Base-by-base conservation (phyloP, 257 asterid species). In the Forsythia viridissima region DNA sequence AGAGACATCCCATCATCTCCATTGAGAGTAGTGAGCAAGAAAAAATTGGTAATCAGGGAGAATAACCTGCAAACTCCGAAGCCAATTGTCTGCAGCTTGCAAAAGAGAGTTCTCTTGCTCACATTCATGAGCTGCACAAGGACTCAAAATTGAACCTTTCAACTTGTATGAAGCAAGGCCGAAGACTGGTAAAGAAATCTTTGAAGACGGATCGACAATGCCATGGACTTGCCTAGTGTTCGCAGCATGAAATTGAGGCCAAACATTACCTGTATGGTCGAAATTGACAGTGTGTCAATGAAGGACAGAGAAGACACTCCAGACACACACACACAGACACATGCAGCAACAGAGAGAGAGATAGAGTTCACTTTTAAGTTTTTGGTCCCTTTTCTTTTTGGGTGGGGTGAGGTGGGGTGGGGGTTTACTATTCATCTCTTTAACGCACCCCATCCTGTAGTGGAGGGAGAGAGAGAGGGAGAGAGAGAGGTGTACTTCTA, bases 101-200 rank as follows among this genome's bases (percentile, higher is more conserved):
- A 85, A 38, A 42, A 94, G 91, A 44, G 84, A 67, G 63, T 84
- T 85, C 86, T 88, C 96, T 71, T 90, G 97, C 81, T 90, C 91
- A 5, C 82, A 61, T 85, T 94, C 98, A 18, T 82, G 86, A 72
- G 92, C 89, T 15, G 86, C 90, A 38, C 81, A 39, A 2, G 95
- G 96, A 77, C 85, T 86, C 81, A 93, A 65, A 43, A 87, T 82
- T 1, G 95, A 90, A 52, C 89, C 90, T 72, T 84, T 84, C 72
- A 89, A 88, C 88, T 91, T 94, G 88, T 88, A 93, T 0, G 98
- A 76, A 77, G 97, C 95, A 59, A 94, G 93, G 66, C 88, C 97
- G 74, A 93, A 93, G 0, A 87, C 91, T 1, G 99, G 99, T n/a
- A 93, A 82, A 30, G 95, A 84, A 21, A 94, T 75, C 79, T 61